Conservation (phyloP, 306 rosid species). For the Vicia faba region DNA sequence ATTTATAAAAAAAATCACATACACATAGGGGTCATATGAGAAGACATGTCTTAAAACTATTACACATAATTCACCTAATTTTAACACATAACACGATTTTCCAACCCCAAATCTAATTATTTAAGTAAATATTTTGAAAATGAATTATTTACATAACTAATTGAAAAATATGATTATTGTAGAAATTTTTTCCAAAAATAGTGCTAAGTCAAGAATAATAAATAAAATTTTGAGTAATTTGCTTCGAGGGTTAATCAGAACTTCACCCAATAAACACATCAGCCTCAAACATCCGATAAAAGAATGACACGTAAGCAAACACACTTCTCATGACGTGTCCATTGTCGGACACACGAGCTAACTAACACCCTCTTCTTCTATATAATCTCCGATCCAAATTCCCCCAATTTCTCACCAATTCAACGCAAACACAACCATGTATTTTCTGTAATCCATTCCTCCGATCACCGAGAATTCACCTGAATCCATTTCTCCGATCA, state of each 20-base stretch:
- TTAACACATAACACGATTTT: too few species aligned
- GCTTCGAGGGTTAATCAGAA: not conserved
- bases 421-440: not conserved
- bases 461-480: not conserved
- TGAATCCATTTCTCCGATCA: not conserved
- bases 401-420: too few species aligned
- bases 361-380: not conserved
- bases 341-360: not conserved
- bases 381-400: not conserved
- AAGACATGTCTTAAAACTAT: too few species aligned
- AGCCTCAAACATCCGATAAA: slow-evolving; percentile 31
- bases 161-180: too few species aligned
- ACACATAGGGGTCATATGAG: too few species aligned
- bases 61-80: too few species aligned
- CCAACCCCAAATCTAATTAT: too few species aligned
- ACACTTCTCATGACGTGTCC: slow-evolving; percentile 43
- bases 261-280: not conserved
- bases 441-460: not conserved
- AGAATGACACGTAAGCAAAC: slow-evolving; percentile 37
- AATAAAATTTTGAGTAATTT: not conserved
- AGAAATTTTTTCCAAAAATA: too few species aligned
- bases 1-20: too few species aligned
- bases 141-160: too few species aligned
- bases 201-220: not conserved
- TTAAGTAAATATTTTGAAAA: too few species aligned